These are phyloP conservation scores for Epichloe typhina DNA, from an alignment of 2,329 filamentous ascomycete species.

Conservation along the genomic window DNA sequence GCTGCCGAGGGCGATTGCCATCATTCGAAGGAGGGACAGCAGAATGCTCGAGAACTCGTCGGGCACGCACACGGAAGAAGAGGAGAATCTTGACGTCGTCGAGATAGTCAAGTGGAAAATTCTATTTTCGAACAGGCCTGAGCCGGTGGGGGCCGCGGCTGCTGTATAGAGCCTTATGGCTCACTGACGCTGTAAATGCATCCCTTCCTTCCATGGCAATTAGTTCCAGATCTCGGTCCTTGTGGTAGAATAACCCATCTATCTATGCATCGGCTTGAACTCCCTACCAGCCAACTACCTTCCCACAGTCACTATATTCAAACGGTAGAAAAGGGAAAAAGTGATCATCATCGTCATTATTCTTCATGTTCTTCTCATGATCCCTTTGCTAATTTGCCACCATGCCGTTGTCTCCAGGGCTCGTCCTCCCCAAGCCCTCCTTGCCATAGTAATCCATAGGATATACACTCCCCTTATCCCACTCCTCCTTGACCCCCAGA, in stretches of 20 bases:
- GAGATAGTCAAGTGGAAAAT: conserved; percentile 83
- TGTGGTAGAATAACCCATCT: too few species aligned
- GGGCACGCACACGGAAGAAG: conserved; percentile 22
- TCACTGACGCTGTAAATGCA: too few species aligned
- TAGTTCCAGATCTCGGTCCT: too few species aligned
- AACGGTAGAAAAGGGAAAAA: not conserved
- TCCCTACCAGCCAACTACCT: too few species aligned
- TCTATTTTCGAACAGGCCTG: conserved; percentile 70
- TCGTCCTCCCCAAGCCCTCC: conserved; percentile 77
- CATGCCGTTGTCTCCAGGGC: conserved; percentile 19
- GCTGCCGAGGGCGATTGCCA: conserved; percentile 60
- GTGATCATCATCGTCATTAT: not conserved
- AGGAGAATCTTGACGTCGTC: conserved; percentile 60
- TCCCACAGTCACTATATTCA: too few species aligned
- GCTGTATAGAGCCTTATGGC: not conserved
- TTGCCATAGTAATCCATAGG: conserved; percentile 98
- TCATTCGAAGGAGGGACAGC: conserved; percentile 50
- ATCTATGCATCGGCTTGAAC: too few species aligned
- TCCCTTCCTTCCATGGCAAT: too few species aligned
- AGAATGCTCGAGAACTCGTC: conserved; percentile 29
- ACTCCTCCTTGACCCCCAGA: conserved; percentile 66
- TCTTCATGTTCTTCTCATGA: not conserved
- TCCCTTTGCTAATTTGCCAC: not conserved
- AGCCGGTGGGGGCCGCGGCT: conserved; percentile 54
- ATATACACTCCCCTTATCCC: conserved; percentile 51